Evolutionary conservation across 2,329 filamentous ascomycete genomes (phyloP).

Genomic region (Onygenales sp.): DNA sequence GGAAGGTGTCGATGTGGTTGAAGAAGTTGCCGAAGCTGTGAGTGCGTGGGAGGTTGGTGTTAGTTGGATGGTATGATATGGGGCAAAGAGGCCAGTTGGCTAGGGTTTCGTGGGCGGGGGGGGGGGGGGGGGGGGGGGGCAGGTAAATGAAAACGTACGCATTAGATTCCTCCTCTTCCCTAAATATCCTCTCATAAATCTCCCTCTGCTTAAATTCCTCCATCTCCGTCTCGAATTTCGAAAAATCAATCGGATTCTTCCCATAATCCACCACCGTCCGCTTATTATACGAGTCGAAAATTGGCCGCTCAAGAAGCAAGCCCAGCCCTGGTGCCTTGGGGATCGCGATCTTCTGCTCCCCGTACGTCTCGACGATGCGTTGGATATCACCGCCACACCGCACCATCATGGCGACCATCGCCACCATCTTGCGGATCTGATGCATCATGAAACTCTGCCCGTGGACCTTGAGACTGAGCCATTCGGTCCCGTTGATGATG

Average conservation of each 20-base stretch:
- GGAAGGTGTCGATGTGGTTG: conserved; percentile 68
- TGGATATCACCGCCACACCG: conserved; percentile 68
- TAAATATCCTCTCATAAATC: conserved; percentile 87
- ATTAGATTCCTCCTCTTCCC: conserved; percentile 78
- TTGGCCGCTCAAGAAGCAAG: conserved; percentile 76
- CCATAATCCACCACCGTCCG: conserved; percentile 55
- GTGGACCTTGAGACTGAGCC: conserved; percentile 91
- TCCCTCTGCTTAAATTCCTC: conserved; percentile 81
- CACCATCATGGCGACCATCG: conserved; percentile 75
- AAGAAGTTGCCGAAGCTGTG: conserved; percentile 66
- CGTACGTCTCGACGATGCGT: conserved; percentile 67
- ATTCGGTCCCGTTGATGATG: conserved; percentile 84
- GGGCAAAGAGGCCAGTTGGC: too few species aligned
- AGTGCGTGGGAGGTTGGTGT: background rate
- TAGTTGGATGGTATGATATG: background rate
- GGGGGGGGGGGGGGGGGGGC: too few species aligned
- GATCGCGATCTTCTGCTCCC: conserved; percentile 64
- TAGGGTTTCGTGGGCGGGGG: too few species aligned
- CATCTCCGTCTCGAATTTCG: conserved; percentile 66
- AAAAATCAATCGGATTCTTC: conserved; percentile 66
- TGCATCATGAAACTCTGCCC: conserved; percentile 99
- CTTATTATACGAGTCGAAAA: conserved; percentile 83
- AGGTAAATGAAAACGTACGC: conserved; percentile 55
- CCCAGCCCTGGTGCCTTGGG: conserved; percentile 90
- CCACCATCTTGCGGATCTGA: conserved; percentile 98